These are phyloP conservation scores for Diplodia seriata DNA, from an alignment of 2,329 filamentous ascomycete species.

Conservation along the genomic window DNA sequence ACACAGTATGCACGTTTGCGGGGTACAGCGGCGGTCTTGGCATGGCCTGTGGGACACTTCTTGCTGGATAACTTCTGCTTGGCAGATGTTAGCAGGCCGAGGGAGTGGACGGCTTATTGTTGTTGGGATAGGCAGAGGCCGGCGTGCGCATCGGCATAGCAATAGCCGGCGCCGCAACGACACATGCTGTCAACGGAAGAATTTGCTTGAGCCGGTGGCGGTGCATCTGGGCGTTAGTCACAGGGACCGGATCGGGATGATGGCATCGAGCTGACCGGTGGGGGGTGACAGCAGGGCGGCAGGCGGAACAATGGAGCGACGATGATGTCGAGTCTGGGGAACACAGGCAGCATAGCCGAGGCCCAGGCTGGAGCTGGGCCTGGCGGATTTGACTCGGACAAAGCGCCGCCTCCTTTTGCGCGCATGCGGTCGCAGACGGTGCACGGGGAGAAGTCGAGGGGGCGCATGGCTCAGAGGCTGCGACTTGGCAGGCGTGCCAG, in stretches of 20 bases:
- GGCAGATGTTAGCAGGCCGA: background rate
- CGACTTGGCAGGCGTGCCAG: background rate
- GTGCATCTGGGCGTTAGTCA: conserved; percentile 9
- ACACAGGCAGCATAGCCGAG: conserved; percentile 14
- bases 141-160: background rate
- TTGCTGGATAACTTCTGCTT: background rate
- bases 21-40: background rate
- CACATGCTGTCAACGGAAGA: background rate
- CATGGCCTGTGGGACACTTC: background rate
- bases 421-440: background rate
- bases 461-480: conserved; percentile 22
- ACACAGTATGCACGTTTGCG: background rate
- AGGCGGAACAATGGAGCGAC: conserved; percentile 12
- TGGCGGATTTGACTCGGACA: conserved; percentile 22
- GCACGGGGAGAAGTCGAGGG: background rate
- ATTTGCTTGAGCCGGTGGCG: background rate
- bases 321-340: conserved; percentile 29
- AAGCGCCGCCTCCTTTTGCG: conserved; percentile 24
- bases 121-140: conserved; percentile 1
- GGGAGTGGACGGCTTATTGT: background rate
- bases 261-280: background rate
- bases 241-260: background rate
- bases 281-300: background rate
- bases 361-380: background rate
- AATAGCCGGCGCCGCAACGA: background rate